phyloP scores from a whole-genome alignment of 768 basidiomycete species.

The Hemileccinum impolitum region DNA sequence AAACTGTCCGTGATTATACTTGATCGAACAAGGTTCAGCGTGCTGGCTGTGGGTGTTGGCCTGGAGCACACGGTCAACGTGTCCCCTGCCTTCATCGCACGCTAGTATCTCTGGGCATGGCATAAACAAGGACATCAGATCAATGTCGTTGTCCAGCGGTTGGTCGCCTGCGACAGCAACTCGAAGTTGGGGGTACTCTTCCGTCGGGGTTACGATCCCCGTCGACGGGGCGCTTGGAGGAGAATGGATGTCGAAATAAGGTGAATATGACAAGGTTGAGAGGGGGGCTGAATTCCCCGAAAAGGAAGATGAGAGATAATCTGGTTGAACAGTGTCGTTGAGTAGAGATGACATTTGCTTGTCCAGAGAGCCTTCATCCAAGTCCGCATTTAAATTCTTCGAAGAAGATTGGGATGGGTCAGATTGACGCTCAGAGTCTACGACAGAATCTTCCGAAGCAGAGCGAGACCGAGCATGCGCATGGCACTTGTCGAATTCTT shows the following conservation, averaged over 20 bases:
- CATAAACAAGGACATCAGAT: slow-evolving; percentile 41
- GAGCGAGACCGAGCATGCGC: slow-evolving; percentile 18
- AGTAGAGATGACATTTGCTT: slow-evolving; percentile 1
- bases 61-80: slow-evolving; percentile 6
- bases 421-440: slow-evolving; percentile 4
- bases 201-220: slow-evolving; percentile 43
- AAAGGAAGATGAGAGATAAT: slow-evolving; percentile 29
- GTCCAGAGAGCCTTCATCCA: slow-evolving; percentile 5
- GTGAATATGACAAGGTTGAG: slow-evolving; percentile 11
- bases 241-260: slow-evolving; percentile 20
- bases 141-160: slow-evolving; percentile 36
- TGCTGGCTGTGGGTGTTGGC: not conserved
- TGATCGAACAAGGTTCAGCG: slow-evolving; percentile 9
- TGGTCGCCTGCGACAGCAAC: slow-evolving; percentile 24
- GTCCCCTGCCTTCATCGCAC: slow-evolving; percentile 12
- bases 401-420: slow-evolving; percentile 1
- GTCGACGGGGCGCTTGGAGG: slow-evolving; percentile 30
- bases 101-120: slow-evolving; percentile 27
- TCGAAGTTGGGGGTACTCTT: slow-evolving; percentile 38
- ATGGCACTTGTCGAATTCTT: slow-evolving; percentile 29
- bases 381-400: not conserved
- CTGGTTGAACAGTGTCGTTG: slow-evolving; percentile 13
- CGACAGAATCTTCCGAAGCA: slow-evolving; percentile 10
- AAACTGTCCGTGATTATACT: slow-evolving; percentile 11
- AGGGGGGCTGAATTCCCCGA: slow-evolving; percentile 25